A percentile compares a stretch with the other conserved stretches of the same genome.
These are phyloP conservation scores for Diutina neorugosa DNA, from an alignment of 1,139 yeast genomes.

Conservation along the genomic window DNA sequence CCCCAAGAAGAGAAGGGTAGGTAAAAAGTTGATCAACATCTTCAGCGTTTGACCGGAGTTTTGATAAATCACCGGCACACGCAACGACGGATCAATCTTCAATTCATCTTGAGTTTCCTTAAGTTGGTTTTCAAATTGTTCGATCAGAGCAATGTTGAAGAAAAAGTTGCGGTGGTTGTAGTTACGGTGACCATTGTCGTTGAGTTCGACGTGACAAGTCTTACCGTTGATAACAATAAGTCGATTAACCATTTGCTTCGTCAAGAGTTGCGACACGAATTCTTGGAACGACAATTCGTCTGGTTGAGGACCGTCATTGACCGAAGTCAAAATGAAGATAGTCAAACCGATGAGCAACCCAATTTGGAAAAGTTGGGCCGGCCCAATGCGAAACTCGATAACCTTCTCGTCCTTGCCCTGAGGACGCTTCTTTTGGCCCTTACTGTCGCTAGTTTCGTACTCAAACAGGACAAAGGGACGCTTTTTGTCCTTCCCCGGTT, in stretches of 20 bases:
- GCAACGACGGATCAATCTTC: constrained; percentile 46
- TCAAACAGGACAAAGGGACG: background rate
- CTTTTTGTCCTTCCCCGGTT: background rate
- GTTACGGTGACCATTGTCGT: background rate
- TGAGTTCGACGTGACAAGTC: background rate
- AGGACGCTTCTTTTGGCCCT: background rate
- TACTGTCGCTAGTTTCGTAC: background rate
- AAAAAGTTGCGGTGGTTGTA: background rate
- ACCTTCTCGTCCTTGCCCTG: background rate
- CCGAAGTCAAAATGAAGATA: background rate
- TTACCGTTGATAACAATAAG: background rate
- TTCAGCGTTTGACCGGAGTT: constrained; percentile 56
- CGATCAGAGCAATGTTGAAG: constrained; percentile 87
- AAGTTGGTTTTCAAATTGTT: constrained; percentile 77
- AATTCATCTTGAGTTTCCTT: constrained; percentile 64
- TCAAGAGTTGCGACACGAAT: constrained; percentile 1
- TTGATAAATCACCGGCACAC: constrained; percentile 76
- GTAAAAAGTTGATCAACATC: constrained; percentile 61
- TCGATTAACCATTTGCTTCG: background rate
- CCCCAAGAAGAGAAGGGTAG: constrained; percentile 75
- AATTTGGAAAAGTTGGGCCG: background rate
- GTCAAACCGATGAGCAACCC: constrained; percentile 1
- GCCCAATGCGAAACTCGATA: background rate
- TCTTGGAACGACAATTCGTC: constrained; percentile 3
- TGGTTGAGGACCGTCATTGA: background rate